Percentiles rank a stretch among this genome's conserved stretches.
Conservation (phyloP, 176 grass and related monocot genomes). For the Aegilops sharonensis region DNA sequence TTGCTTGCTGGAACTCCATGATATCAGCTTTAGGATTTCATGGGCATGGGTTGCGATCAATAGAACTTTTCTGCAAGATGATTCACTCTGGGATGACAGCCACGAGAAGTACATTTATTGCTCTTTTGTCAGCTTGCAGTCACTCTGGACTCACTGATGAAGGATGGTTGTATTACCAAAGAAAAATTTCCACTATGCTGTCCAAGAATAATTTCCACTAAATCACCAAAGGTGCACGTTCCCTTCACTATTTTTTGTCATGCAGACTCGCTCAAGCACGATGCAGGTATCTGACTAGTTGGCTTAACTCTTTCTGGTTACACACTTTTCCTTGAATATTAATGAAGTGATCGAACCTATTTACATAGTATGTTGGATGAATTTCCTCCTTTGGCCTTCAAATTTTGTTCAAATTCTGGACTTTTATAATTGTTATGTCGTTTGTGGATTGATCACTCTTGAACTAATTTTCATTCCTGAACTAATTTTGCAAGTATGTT, state of each 20-base stretch:
- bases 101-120: conserved; percentile 78
- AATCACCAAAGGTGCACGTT: not conserved
- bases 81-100: conserved; percentile 47
- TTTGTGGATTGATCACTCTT: not conserved
- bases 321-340: not conserved
- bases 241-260: not conserved
- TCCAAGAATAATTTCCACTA: not conserved
- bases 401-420: not conserved
- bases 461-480: not conserved
- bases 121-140: conserved; percentile 79
- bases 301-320: not conserved
- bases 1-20: conserved; percentile 93
- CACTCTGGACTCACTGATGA: conserved; percentile 74
- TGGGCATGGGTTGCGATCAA: conserved; percentile 60
- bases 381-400: not conserved
- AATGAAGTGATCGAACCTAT: not conserved
- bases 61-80: conserved; percentile 72
- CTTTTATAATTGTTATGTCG: not conserved
- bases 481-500: not conserved
- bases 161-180: conserved; percentile 60
- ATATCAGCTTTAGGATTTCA: conserved; percentile 81
- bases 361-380: not conserved
- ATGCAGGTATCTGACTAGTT: not conserved
- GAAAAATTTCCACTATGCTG: not conserved
- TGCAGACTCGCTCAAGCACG: not conserved